Conservation (phyloP, 768 basidiomycete genomes). For the Hydnum rufescens region DNA sequence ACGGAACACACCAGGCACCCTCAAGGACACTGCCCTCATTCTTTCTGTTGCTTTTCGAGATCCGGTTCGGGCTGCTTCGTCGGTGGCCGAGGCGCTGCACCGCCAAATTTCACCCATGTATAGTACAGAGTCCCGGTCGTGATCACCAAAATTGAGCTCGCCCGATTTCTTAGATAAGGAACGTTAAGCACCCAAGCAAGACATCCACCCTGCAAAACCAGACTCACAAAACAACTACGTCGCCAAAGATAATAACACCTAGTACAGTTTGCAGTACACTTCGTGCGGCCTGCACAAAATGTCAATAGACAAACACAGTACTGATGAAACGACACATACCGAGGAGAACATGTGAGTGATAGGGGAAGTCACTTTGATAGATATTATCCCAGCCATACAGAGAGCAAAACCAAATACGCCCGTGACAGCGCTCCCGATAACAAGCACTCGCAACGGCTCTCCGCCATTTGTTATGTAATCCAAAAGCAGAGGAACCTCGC, state of each 20-base stretch:
- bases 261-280: slow-evolving; percentile 70
- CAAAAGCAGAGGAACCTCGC: slow-evolving; percentile 29
- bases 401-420: slow-evolving; percentile 69
- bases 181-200: slow-evolving; percentile 4
- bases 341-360: slow-evolving; percentile 75
- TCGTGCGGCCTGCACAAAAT: slow-evolving; percentile 42
- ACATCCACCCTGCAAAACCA: background rate
- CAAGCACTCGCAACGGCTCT: slow-evolving; percentile 27
- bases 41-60: too few species aligned
- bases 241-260: slow-evolving; percentile 57
- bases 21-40: too few species aligned
- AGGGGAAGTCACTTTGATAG: slow-evolving; percentile 50
- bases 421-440: slow-evolving; percentile 47
- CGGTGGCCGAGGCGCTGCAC: background rate
- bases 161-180: slow-evolving; percentile 31
- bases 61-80: slow-evolving; percentile 22
- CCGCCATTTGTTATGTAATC: slow-evolving; percentile 22
- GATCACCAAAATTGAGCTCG: slow-evolving; percentile 44
- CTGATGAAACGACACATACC: slow-evolving; percentile 39
- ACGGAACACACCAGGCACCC: too few species aligned
- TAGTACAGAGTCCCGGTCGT: slow-evolving; percentile 50
- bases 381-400: slow-evolving; percentile 56
- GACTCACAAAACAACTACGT: slow-evolving; percentile 53
- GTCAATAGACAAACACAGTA: slow-evolving; percentile 64
- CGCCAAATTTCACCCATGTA: slow-evolving; percentile 28